A percentile compares a stretch with the other conserved stretches of the same genome.
Conservation (phyloP, 73 alveolate species). For the Paramecium biaurelia region DNA sequence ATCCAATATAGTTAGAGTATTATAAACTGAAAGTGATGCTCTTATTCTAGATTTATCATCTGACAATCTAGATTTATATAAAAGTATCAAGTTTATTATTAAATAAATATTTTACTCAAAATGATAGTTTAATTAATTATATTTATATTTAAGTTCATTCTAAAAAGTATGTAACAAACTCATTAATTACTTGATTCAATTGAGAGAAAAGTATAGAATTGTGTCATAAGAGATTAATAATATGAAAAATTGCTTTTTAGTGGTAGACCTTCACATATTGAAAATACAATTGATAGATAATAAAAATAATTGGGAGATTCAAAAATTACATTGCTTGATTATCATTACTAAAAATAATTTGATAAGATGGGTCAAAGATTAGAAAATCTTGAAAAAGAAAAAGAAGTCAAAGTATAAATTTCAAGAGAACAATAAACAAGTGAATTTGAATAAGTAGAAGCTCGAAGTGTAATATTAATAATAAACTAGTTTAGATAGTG, state of each 20-base stretch:
- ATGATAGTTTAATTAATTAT: not conserved
- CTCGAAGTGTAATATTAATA: not conserved
- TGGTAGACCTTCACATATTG: not conserved
- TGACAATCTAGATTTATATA: conserved; percentile 66
- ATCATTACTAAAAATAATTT: not conserved
- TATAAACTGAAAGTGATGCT: conserved; percentile 53
- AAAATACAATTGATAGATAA: not conserved
- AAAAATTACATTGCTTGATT: not conserved
- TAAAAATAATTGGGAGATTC: not conserved
- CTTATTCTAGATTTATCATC: conserved; percentile 86
- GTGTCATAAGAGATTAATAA: not conserved
- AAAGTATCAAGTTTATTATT: too few species aligned
- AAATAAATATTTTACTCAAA: not conserved
- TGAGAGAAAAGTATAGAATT: conserved; percentile 5
- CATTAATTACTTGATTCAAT: conserved; percentile 14
- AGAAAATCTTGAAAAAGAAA: not conserved
- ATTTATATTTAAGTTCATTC: not conserved
- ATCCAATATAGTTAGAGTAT: conserved; percentile 56
- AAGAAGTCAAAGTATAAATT: not conserved
- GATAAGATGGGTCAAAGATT: not conserved
- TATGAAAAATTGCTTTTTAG: conserved; percentile 7
- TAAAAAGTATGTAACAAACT: conserved; percentile 14
- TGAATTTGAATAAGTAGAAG: not conserved
- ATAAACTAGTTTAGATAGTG: not conserved
- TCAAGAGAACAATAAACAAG: not conserved